Base-by-base conservation (phyloP, 768 basidiomycete genomes). In the Tulasnella calospora region DNA sequence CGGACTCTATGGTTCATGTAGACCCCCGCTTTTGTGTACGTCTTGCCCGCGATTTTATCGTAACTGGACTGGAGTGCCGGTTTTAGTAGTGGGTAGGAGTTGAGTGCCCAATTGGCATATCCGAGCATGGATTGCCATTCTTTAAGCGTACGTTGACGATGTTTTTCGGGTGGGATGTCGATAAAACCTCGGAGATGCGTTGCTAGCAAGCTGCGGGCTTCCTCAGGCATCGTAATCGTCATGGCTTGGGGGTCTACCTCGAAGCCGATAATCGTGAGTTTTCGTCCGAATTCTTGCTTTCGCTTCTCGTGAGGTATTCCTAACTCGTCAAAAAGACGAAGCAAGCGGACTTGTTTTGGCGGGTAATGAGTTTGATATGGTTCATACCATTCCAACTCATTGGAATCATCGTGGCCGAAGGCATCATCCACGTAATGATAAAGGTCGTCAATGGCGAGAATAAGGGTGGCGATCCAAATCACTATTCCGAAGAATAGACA, bases 61-160 rank as follows among this genome's bases (percentile, higher is more conserved):
- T 88, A 88, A 0, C 87, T 3, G 0, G 81, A 78, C 19, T 77
- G 84, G 0, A 88, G 81, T 0, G 80, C 82, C 0, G 87, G 87
- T 0, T 82, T 80, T 0, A 88, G 81, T 0, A 84, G 78, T 0
- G 87, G 86, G 70, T 81, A 86, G 2, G 84, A 84, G 73, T 87
- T 88, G 30, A 88, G 81, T 0, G 81, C 78, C 86, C 86, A 87
- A 71, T 87, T 87, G 19, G 83, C 27, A 84, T 84, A 86, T 0
- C 86, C 86, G 0, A 83, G 83, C 0, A 87, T 75, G 0, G 55
- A 51, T 73, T 85, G 85, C 73, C 81, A 86, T 10, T 82, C 55
- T 0, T 77, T 57, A 0, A 85, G 80, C 7, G 41, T 77, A 67
- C 72, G 61, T 0, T 81, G 79, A 12, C 81, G 71, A 33, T 27